These are phyloP conservation scores for Lodderomyces pseudojiufengensis DNA, from an alignment of 1,139 yeast genomes.

Conservation along the genomic window DNA sequence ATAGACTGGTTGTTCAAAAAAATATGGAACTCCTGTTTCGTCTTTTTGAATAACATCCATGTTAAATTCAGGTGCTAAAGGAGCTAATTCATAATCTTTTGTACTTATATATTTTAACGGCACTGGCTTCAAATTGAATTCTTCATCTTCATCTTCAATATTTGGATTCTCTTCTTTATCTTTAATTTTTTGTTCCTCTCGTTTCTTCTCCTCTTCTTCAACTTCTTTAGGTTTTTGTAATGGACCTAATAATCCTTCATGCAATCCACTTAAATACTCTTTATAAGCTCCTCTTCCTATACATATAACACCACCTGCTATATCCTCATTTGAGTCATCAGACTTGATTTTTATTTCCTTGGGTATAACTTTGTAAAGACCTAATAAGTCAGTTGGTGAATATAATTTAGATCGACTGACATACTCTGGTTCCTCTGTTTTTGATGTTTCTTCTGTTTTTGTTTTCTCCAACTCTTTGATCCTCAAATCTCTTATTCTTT, in stretches of 20 bases:
- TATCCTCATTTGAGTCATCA: slow-evolving; percentile 48
- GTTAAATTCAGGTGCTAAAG: slow-evolving; percentile 61
- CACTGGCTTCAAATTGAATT: slow-evolving; percentile 38
- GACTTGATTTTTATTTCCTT: slow-evolving; percentile 32
- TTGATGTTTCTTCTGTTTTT: slow-evolving; percentile 7
- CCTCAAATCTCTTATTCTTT: slow-evolving; percentile 71
- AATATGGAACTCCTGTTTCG: slow-evolving; percentile 48
- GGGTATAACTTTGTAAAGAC: slow-evolving; percentile 45
- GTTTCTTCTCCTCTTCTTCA: slow-evolving; percentile 28
- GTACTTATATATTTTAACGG: slow-evolving; percentile 62
- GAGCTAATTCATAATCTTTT: slow-evolving; percentile 49
- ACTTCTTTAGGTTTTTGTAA: slow-evolving; percentile 56
- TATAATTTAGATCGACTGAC: slow-evolving; percentile 40
- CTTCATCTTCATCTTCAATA: slow-evolving; percentile 18
- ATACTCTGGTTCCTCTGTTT: slow-evolving; percentile 16
- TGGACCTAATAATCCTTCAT: slow-evolving; percentile 94
- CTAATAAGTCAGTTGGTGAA: slow-evolving; percentile 54
- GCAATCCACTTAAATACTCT: slow-evolving; percentile 85
- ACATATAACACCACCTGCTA: slow-evolving; percentile 81
- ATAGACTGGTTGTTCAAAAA: slow-evolving; percentile 71
- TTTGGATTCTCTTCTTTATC: slow-evolving; percentile 49
- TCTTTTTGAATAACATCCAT: slow-evolving; percentile 22
- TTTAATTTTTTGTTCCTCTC: slow-evolving; percentile 17
- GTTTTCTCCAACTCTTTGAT: slow-evolving; percentile 17
- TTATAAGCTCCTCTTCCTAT: slow-evolving; percentile 95